phyloP scores from a whole-genome alignment of 345 rosid genomes.

The Draba incana region DNA sequence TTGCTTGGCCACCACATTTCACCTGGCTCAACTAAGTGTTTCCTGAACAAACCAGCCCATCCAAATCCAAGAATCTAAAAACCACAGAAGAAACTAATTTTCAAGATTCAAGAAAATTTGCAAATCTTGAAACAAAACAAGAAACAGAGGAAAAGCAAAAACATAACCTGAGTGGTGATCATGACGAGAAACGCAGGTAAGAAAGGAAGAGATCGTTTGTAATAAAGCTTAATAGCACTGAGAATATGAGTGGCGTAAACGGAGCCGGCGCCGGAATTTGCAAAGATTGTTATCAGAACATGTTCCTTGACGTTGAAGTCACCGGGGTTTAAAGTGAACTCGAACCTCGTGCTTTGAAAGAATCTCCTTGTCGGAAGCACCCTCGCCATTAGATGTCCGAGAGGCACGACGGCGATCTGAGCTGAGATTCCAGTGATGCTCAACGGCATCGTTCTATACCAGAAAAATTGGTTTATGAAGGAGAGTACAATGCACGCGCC shows the following conservation, averaged over 20 bases:
- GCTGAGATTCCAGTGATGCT: slow-evolving; percentile 60
- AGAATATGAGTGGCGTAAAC: slow-evolving; percentile 81
- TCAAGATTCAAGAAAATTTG: not conserved
- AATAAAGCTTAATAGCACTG: slow-evolving; percentile 67
- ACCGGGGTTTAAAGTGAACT: slow-evolving; percentile 74
- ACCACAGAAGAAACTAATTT: not conserved
- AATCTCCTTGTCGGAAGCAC: slow-evolving; percentile 49
- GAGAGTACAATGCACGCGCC: slow-evolving; percentile 63
- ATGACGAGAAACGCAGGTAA: slow-evolving; percentile 69
- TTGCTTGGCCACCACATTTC: slow-evolving; percentile 94
- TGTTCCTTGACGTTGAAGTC: slow-evolving; percentile 90
- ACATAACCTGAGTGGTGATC: slow-evolving; percentile 70
- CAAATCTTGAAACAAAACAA: not conserved
- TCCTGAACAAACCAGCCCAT: slow-evolving; percentile 83
- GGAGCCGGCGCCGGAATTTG: slow-evolving; percentile 74
- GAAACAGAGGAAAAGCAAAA: slow-evolving; percentile 32
- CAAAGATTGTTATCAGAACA: slow-evolving; percentile 84
- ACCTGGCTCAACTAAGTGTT: slow-evolving; percentile 82
- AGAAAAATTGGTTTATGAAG: slow-evolving; percentile 84
- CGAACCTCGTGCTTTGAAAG: slow-evolving; percentile 52
- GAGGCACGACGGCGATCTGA: slow-evolving; percentile 79
- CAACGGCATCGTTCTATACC: slow-evolving; percentile 76
- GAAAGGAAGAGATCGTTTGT: slow-evolving; percentile 59
- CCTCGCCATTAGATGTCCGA: slow-evolving; percentile 74
- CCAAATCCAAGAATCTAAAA: slow-evolving; percentile 78